Base-by-base conservation (phyloP, 352 stramenopile genomes). In the Blastocystis sp. region DNA sequence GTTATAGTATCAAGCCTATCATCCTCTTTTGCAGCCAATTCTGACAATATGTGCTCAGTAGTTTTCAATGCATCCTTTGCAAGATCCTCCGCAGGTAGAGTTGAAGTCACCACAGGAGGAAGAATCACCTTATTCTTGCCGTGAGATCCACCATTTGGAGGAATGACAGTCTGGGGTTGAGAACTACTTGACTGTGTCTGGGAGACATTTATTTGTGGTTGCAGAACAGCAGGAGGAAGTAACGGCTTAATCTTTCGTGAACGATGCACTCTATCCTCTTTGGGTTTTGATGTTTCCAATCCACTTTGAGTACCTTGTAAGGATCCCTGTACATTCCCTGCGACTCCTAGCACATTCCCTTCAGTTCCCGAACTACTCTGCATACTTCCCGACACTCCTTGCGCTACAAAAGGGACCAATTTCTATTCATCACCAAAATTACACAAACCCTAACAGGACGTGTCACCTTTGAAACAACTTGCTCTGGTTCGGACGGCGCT, bases 31-130 rank as follows among this genome's bases (percentile, higher is more conserved):
- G 19, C 2, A 37, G 32, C 14, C 49, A 83, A 32, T 19, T 37
- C 24, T 21, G 46, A 27, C 49, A 83, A 66, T n/a, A 83, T 49
- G 32, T 83, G 19, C n/a, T 83, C 51, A 32, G 71, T 51, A 43
- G 46, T 39, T 32, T 51, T 54, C 16, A 83, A 21, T 37, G 71
- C 71, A 16, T 66, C 51, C 71, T 61, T 35, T 16, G 51, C 37
- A 14, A 42, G 19, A 21, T 61, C 16, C 1, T 29, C 42, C 2
- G 46, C 4, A 24, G 39, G 43, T 1, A 54, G 67, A 51, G n/a
- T 56, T 49, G 61, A 73, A 16, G 29, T 73, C 21, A 52, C 1
- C 32, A 77, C 43, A 42, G 65, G 35, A 14, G 37, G 65, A 2
- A 56, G 21, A 6, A 51, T 14, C 27, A 51, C 61, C 4, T 39